Evolutionary conservation across 2,329 filamentous ascomycete species (phyloP).

Genomic region (Fusarium domesticum): DNA sequence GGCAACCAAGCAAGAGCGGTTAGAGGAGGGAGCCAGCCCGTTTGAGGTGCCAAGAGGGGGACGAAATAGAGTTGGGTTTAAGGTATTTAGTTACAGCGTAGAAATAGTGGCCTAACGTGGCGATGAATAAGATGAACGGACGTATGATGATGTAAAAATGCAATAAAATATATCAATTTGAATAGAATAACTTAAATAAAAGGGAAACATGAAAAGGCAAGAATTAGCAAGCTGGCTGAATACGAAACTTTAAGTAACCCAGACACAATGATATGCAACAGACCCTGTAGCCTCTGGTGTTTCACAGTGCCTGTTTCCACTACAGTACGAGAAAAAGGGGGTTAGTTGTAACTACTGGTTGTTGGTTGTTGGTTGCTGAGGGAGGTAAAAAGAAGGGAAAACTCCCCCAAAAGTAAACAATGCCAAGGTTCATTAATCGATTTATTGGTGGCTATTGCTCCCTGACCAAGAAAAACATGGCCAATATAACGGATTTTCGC

Average conservation of each 20-base stretch:
- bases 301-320: slow-evolving; percentile 8
- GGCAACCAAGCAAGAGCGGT: background rate
- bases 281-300: background rate
- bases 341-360: too few species aligned
- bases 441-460: too few species aligned
- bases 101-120: background rate
- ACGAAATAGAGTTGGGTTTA: background rate
- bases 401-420: too few species aligned
- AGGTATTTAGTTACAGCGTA: background rate
- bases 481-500: too few species aligned
- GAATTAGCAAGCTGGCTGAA: background rate
- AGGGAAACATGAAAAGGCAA: background rate
- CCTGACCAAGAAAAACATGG: too few species aligned
- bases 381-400: slow-evolving; percentile 21
- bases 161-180: background rate
- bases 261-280: background rate
- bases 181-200: background rate
- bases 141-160: too few species aligned
- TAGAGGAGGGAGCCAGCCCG: background rate
- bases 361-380: too few species aligned
- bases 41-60: background rate
- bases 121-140: background rate
- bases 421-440: too few species aligned
- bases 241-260: background rate
- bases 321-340: too few species aligned